Evolutionary conservation across 305 asterid species (phyloP).

Genomic region (Fraxinus sp.): DNA sequence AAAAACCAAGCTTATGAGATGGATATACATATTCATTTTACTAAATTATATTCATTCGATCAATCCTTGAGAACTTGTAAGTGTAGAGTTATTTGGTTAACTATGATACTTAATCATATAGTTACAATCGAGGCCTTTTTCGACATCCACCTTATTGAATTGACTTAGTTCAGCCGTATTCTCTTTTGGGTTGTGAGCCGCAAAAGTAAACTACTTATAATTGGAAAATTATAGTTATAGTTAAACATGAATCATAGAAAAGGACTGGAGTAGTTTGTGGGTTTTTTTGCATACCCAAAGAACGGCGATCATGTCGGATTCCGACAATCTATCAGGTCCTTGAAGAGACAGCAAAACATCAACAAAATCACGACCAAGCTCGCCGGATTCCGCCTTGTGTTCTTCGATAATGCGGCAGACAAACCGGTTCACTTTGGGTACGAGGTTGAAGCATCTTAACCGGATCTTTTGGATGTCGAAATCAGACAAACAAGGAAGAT

Average conservation of each 20-base stretch:
- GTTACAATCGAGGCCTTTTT: background rate
- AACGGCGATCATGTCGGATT: conserved; percentile 77
- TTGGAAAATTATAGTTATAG: background rate
- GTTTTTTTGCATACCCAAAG: conserved; percentile 57
- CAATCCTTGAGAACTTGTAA: background rate
- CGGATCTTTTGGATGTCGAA: conserved; percentile 64
- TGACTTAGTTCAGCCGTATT: background rate
- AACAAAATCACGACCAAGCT: conserved; percentile 41
- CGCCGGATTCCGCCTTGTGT: conserved; percentile 27
- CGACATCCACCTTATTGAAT: background rate
- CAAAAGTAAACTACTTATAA: background rate
- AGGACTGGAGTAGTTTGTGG: conserved; percentile 22
- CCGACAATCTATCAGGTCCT: conserved; percentile 51
- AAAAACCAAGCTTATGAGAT: background rate
- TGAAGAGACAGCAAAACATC: conserved; percentile 62
- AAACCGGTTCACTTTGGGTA: conserved; percentile 63
- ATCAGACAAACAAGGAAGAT: conserved; percentile 55
- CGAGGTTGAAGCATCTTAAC: conserved; percentile 54
- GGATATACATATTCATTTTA: background rate
- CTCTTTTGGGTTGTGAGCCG: background rate
- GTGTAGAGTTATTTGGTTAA: background rate
- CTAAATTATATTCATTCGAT: background rate
- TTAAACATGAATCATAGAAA: conserved; percentile 24
- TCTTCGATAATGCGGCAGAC: conserved; percentile 51
- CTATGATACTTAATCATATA: background rate